Evolutionary conservation across 2,329 filamentous ascomycete genomes (phyloP).

Genomic region (Cephalotrichum gorgonifer): DNA sequence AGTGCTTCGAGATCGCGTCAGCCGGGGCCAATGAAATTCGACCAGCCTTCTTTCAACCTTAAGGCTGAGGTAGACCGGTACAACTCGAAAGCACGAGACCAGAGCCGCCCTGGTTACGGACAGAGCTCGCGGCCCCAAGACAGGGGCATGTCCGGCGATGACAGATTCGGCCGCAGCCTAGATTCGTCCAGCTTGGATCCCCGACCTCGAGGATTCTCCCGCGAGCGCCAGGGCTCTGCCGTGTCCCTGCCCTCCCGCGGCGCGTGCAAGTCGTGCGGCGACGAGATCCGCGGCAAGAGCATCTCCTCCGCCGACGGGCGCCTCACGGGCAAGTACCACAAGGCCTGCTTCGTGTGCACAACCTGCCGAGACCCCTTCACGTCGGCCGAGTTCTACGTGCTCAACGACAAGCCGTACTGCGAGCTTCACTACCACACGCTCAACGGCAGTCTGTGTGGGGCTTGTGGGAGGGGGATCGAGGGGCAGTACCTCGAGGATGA

Average conservation of each 20-base stretch:
- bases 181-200: conserved; percentile 14
- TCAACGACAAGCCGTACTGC: conserved; percentile 80
- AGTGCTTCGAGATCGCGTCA: not conserved
- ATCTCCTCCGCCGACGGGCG: conserved; percentile 89
- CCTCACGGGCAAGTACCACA: conserved; percentile 88
- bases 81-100: not conserved
- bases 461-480: conserved; percentile 79
- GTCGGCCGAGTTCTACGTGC: conserved; percentile 87
- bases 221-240: not conserved
- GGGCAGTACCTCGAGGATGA: conserved; percentile 88
- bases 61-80: conserved; percentile 2
- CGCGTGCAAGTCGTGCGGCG: conserved; percentile 71
- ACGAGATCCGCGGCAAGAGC: conserved; percentile 77
- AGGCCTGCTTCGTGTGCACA: conserved; percentile 84
- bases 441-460: conserved; percentile 75
- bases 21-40: not conserved
- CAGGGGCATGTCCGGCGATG: not conserved
- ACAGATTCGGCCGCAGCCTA: not conserved
- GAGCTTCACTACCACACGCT: conserved; percentile 85
- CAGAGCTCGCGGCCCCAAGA: not conserved
- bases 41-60: not conserved
- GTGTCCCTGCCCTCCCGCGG: conserved; percentile 43
- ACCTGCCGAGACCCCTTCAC: conserved; percentile 74
- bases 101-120: not conserved
- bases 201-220: conserved; percentile 24